Conservation (phyloP, 2,329 filamentous ascomycete species). For the Aspergillus sp. region DNA sequence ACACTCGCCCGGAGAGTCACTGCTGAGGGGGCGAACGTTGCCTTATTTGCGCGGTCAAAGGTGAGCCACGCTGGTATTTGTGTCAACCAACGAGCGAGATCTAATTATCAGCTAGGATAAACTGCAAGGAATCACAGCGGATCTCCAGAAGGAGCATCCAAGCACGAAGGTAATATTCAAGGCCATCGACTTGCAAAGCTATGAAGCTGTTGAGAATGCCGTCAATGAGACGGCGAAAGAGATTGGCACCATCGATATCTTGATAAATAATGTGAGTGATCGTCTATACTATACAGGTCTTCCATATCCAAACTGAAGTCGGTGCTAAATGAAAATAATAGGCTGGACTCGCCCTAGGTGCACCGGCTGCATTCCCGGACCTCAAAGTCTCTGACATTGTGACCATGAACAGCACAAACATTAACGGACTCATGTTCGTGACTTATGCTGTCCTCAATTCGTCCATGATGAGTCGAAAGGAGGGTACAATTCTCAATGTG, state of each 20-base stretch:
- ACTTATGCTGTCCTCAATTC: conserved; percentile 48
- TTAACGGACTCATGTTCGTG: conserved; percentile 50
- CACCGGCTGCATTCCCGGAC: conserved; percentile 44
- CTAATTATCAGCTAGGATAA: conserved; percentile 17
- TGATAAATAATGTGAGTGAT: conserved; percentile 46
- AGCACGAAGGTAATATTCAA: conserved; percentile 11
- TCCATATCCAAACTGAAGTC: neutral
- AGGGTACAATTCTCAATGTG: conserved; percentile 51
- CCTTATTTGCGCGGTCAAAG: conserved; percentile 45
- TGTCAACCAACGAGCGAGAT: neutral
- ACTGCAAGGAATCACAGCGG: conserved; percentile 8
- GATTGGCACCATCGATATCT: conserved; percentile 42
- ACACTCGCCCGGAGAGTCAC: conserved; percentile 44
- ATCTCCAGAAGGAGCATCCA: conserved; percentile 1
- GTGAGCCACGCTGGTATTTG: conserved; percentile 10
- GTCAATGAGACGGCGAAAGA: conserved; percentile 32
- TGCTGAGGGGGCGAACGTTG: conserved; percentile 40
- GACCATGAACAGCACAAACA: conserved; percentile 50
- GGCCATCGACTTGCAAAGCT: conserved; percentile 20
- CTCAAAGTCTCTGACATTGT: conserved; percentile 43
- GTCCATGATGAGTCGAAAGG: conserved; percentile 40
- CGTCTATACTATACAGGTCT: neutral
- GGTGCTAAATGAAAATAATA: conserved; percentile 8
- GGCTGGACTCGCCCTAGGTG: conserved; percentile 50
- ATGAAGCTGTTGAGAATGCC: conserved; percentile 23